Base-by-base conservation (phyloP, 2,329 filamentous ascomycete genomes). In the Colletotrichum sidae region DNA sequence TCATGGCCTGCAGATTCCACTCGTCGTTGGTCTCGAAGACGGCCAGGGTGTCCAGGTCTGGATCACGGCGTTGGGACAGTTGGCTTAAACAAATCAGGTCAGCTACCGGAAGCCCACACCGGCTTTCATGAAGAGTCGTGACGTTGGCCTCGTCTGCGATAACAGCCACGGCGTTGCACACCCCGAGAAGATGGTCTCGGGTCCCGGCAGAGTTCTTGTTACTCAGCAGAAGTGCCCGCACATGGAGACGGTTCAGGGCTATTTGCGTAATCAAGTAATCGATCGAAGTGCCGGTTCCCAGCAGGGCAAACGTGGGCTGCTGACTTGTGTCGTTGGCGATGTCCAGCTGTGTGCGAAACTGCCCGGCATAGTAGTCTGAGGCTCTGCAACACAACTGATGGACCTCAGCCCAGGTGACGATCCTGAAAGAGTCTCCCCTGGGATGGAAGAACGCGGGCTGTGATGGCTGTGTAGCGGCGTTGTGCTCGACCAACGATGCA, bases 1-100 rank as follows among this genome's bases (percentile, higher is more conserved):
- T 65, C 56, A 60, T 65, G 2, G 61, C 47, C 6, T 65, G 61
- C 8, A 60, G 8, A 17, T 60, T 65, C 61, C 61, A 65, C 10
- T 60, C 56, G 9, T 65, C 61, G 6, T n/a, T 25, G 17, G 56
- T 37, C 33, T 60, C 50, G 6, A 55, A 65, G 2, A 8, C 17
- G 0, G 13, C 5, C 6, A 5, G 3, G 3, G 15, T 15, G 15
- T 33, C 13, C 5, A 13, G 11, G 15, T 11, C 4, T 11, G 15
- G 13, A 4, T 2, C 12, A 2, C 2, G 11, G 2, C 11, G 2
- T 4, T 11, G 5, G 3, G 33, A 42, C 34, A 65, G 7, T 4
- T 46, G 13, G 12, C 9, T 2, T 0, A 65, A 39, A 15, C 50
- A 13, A 4, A 60, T 35, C 7, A 65, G 3, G 6, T 34, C 25